Conservation (phyloP, 2,329 filamentous ascomycete species). For the Cordyceps pruinosa region DNA sequence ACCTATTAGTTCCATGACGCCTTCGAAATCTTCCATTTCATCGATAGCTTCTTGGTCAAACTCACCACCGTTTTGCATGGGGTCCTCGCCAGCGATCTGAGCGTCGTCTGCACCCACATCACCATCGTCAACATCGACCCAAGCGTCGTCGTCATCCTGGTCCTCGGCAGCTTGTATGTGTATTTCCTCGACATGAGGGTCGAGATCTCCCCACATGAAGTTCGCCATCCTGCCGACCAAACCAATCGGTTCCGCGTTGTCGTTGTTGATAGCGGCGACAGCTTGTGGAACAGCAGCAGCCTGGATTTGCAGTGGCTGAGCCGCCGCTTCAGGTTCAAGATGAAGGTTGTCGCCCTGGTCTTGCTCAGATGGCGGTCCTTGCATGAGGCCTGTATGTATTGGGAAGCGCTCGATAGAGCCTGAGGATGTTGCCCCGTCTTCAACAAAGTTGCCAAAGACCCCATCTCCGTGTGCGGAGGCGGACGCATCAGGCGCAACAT, state of each 20-base stretch:
- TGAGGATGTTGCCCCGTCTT: not conserved
- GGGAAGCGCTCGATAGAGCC: not conserved
- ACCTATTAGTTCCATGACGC: slow-evolving; percentile 89
- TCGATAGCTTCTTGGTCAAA: slow-evolving; percentile 71
- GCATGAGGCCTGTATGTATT: not conserved
- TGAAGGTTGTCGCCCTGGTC: not conserved
- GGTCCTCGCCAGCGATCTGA: slow-evolving; percentile 19
- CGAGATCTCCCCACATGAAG: slow-evolving; percentile 56
- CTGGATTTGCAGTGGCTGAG: not conserved
- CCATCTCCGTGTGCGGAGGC: not conserved
- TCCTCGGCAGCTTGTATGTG: slow-evolving; percentile 28
- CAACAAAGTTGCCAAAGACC: not conserved
- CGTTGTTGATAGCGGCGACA: slow-evolving; percentile 7
- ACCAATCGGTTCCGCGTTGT: slow-evolving; percentile 10
- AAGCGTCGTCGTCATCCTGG: slow-evolving; percentile 46
- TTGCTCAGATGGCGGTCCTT: not conserved
- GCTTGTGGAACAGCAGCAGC: slow-evolving; percentile 10
- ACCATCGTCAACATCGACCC: slow-evolving; percentile 16
- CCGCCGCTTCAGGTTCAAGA: not conserved
- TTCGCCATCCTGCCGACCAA: slow-evolving; percentile 35
- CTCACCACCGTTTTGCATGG: slow-evolving; percentile 37
- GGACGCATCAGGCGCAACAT: not conserved
- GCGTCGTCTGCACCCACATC: slow-evolving; percentile 45
- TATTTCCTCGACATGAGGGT: slow-evolving; percentile 26
- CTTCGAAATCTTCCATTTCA: slow-evolving; percentile 90